Base-by-base conservation (phyloP, 768 basidiomycete species). In the Xerocomellus chrysenteron region DNA sequence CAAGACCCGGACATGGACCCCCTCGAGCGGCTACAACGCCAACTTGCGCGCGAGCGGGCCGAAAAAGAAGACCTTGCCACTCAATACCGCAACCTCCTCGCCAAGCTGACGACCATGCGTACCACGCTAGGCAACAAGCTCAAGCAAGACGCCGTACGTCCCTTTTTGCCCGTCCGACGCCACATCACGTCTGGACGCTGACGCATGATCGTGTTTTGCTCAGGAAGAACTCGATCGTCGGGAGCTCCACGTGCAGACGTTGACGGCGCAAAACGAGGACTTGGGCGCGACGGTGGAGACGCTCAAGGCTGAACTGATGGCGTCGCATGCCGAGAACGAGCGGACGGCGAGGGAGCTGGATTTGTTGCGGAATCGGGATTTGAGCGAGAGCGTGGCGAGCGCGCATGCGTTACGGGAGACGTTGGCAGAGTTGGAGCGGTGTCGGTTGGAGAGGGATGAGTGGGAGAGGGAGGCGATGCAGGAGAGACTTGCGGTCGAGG, bases 141-240 rank as follows among this genome's bases (percentile, higher is more conserved):
- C 54, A 86, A 90, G 72, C 92, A 96, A 71, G 97, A 98, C 74
- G 97, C 97, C 65, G 97, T 98, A 77, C 63, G 87, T 81, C 26
- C 37, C 37, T 12, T 44, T 21, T 33, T 47, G 32, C 32, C 16
- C 52, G 24, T 45, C 6, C 3, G 11, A 33, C 41, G 17, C 7
- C 39, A 40, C 7, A 33, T 35, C 36, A 21, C 16, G 13, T 13
- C n/a, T 12, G 7, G 37, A 21, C 39, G 26, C 53, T 33, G 28
- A 42, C 46, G 13, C 37, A 19, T n/a, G 12, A 30, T 21, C 36
- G 9, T 11, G 37, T 33, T 19, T 7, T 63, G 66, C 63, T 53
- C 77, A 99, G 96, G 97, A 98, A 85, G 97, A 98, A 80, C 87
- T 99, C 42, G 97, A 98, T 79, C 82, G 94, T 60, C 81, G 92